Evolutionary conservation across 768 basidiomycete genomes (phyloP).

Genomic region (Lactifluus hygrophoroides): DNA sequence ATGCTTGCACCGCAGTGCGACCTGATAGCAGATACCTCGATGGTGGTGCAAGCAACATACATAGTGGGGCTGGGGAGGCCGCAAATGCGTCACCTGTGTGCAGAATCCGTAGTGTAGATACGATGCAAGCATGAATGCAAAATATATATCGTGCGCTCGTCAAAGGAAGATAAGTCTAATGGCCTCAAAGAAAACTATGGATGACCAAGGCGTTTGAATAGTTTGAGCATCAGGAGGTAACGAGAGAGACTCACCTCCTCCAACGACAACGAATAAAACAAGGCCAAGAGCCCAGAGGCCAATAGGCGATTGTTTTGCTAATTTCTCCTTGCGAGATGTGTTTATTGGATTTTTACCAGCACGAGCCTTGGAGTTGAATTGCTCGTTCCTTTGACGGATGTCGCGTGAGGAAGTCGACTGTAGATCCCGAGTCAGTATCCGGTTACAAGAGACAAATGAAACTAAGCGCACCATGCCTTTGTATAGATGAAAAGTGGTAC

Average conservation of each 20-base stretch:
- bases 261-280: constrained; percentile 70
- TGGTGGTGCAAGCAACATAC: not conserved
- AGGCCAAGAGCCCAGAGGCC: constrained; percentile 64
- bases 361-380: constrained; percentile 68
- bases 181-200: constrained; percentile 66
- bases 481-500: not conserved
- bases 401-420: constrained; percentile 60
- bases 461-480: not conserved
- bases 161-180: constrained; percentile 58
- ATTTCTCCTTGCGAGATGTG: constrained; percentile 59
- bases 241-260: constrained; percentile 52
- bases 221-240: not conserved
- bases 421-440: not conserved
- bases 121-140: not conserved
- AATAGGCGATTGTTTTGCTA: constrained; percentile 67
- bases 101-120: not conserved
- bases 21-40: not conserved
- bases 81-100: not conserved
- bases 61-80: not conserved
- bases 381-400: constrained; percentile 68
- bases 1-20: constrained; percentile 1
- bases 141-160: constrained; percentile 14
- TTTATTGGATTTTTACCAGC: constrained; percentile 71
- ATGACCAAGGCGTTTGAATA: not conserved
- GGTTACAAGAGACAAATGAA: not conserved